Percentiles rank a stretch among this genome's conserved stretches.
Conservation (phyloP, 371 early-diverging fungal genomes). For the Mucor sp. region DNA sequence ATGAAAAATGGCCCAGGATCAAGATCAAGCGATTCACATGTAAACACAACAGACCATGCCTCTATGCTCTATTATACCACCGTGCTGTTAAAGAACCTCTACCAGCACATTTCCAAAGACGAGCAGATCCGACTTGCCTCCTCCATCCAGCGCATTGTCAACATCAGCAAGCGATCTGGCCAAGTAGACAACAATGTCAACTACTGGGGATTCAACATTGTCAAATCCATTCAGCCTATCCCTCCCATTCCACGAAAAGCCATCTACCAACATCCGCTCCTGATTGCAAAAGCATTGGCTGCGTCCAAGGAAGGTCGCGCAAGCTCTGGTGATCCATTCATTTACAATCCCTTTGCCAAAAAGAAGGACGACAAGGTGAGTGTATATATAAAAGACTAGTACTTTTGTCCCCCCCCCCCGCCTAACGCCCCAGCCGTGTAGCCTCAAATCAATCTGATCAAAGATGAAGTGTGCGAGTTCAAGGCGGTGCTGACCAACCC, state of each 20-base stretch:
- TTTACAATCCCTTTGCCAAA: conserved; percentile 78
- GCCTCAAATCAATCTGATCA: conserved; percentile 49
- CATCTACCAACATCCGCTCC: conserved; percentile 32
- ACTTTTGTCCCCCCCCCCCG: no score
- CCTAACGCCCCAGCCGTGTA: no score
- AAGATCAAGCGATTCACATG: neutral
- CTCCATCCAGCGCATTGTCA: conserved; percentile 61
- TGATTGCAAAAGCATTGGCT: conserved; percentile 25
- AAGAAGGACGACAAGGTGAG: conserved; percentile 51
- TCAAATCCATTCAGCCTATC: conserved; percentile 39
- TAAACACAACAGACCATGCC: conserved; percentile 56
- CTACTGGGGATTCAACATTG: conserved; percentile 57
- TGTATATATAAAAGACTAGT: no score
- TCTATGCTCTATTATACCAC: conserved; percentile 69
- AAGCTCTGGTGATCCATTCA: conserved; percentile 63
- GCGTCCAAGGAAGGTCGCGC: conserved; percentile 27
- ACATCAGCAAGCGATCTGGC: conserved; percentile 39
- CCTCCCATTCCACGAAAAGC: conserved; percentile 51
- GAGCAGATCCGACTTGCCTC: conserved; percentile 74
- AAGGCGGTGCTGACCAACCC: conserved; percentile 77
- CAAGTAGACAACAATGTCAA: conserved; percentile 31
- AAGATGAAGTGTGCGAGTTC: conserved; percentile 71
- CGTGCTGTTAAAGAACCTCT: conserved; percentile 67
- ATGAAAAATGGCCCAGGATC: no score
- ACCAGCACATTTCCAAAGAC: conserved; percentile 64